Evolutionary conservation across 2,329 filamentous ascomycete species (phyloP).

Genomic region (Penicillium glabrum): DNA sequence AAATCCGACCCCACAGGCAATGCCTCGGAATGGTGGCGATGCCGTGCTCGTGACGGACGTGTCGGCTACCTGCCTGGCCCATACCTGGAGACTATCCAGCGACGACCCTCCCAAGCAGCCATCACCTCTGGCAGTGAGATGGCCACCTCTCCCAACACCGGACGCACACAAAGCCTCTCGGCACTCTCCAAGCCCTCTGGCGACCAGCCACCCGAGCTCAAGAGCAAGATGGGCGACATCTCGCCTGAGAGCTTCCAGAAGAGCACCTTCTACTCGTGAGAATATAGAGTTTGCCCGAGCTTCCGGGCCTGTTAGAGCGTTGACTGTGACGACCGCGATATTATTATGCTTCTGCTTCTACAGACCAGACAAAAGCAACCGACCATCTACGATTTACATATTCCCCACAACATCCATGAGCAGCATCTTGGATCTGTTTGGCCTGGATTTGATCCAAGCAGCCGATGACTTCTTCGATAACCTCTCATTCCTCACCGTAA

Average conservation of each 20-base stretch:
- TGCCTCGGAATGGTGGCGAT: conserved; percentile 95
- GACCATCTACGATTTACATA: not conserved
- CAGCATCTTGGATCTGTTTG: not conserved
- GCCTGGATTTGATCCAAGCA: not conserved
- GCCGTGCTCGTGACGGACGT: conserved; percentile 82
- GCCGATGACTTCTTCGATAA: not conserved
- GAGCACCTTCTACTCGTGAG: conserved; percentile 65
- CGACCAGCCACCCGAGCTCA: conserved; percentile 51
- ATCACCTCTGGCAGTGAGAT: conserved; percentile 43
- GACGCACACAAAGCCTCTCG: conserved; percentile 34
- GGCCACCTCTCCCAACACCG: conserved; percentile 41
- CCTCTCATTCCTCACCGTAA: not conserved
- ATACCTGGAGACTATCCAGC: conserved; percentile 77
- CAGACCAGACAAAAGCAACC: not conserved
- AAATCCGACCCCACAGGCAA: conserved; percentile 92
- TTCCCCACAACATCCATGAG: not conserved
- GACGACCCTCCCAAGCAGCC: conserved; percentile 47
- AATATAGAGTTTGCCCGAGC: conserved; percentile 3
- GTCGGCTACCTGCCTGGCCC: conserved; percentile 90
- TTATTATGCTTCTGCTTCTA: not conserved
- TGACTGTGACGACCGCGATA: not conserved
- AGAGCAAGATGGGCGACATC: conserved; percentile 64
- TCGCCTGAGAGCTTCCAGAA: conserved; percentile 70
- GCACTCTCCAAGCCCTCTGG: conserved; percentile 24
- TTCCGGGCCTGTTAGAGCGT: not conserved